Conservation (phyloP, 805 yeast species). For the Metschnikowia chrysomelidarum region DNA sequence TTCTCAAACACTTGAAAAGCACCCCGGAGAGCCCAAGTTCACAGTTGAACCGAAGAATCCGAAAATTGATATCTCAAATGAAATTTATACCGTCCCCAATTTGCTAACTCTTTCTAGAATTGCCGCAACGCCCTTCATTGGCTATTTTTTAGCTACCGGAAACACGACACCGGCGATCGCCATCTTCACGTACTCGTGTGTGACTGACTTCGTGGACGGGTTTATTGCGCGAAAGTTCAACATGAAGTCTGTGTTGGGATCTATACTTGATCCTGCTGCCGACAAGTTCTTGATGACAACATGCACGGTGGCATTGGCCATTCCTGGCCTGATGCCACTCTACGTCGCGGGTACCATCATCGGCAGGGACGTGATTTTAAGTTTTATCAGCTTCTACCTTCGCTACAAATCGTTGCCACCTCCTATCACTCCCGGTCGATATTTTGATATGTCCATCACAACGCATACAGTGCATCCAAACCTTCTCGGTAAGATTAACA, state of each 20-base stretch:
- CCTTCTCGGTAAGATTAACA: constrained; percentile 79
- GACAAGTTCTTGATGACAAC: constrained; percentile 89
- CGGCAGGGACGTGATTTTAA: constrained; percentile 79
- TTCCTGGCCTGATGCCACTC: constrained; percentile 64
- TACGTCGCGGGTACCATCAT: constrained; percentile 65
- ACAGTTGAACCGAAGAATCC: not conserved
- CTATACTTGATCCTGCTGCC: constrained; percentile 92
- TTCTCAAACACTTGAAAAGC: no score
- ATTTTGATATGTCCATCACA: constrained; percentile 71
- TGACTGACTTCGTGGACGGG: constrained; percentile 93
- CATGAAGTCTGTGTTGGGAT: constrained; percentile 78
- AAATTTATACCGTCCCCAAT: constrained; percentile 83
- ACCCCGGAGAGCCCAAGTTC: not conserved
- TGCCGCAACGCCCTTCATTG: constrained; percentile 80
- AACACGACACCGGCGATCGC: constrained; percentile 64
- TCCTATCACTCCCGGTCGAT: constrained; percentile 70
- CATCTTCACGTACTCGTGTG: constrained; percentile 78
- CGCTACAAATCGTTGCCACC: constrained; percentile 72
- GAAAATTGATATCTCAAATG: constrained; percentile 7
- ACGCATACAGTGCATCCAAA: constrained; percentile 90
- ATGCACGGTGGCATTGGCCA: constrained; percentile 73
- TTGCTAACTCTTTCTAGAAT: constrained; percentile 77
- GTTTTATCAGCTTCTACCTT: constrained; percentile 66
- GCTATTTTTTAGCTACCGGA: constrained; percentile 68
- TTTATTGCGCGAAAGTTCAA: constrained; percentile 80